Percentiles rank a stretch among this genome's conserved stretches.
These are phyloP conservation scores for Ceratocystis ficicola DNA, from an alignment of 2,329 filamentous ascomycete genomes.

Conservation along the genomic window DNA sequence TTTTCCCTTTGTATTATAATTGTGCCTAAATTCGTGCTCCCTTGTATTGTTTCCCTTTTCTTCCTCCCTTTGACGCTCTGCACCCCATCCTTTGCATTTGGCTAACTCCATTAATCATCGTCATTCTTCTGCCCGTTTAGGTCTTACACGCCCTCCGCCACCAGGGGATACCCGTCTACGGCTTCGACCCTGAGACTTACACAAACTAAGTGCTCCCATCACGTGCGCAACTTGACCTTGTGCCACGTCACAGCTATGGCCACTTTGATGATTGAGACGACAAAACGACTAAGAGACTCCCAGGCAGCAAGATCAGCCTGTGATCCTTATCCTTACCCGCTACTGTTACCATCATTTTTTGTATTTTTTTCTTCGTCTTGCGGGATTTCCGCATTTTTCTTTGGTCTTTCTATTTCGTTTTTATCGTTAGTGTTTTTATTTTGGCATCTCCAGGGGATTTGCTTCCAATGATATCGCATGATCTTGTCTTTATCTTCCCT, in stretches of 20 bases:
- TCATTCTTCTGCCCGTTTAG: conserved; percentile 29
- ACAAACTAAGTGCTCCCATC: conserved; percentile 23
- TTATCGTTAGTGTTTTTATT: too few relatives aligned
- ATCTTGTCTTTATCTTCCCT: too few relatives aligned
- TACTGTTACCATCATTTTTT: background rate
- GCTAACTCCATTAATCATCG: too few relatives aligned
- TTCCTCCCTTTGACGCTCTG: background rate
- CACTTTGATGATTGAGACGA: background rate
- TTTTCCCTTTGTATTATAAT: background rate
- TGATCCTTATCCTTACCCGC: too few relatives aligned
- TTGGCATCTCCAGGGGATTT: too few relatives aligned
- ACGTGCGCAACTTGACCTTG: background rate
- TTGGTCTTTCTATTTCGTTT: too few relatives aligned
- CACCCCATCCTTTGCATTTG: too few relatives aligned
- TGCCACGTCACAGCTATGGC: background rate
- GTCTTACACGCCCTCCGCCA: conserved; percentile 41
- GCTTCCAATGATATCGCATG: too few relatives aligned
- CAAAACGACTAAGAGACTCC: background rate
- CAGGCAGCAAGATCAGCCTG: too few relatives aligned
- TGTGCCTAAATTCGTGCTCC: background rate
- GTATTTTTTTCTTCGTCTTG: background rate
- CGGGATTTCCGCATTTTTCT: background rate
- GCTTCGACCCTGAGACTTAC: conserved; percentile 39
- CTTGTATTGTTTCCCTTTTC: background rate
- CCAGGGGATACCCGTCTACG: conserved; percentile 44